A percentile compares a stretch with the other conserved stretches of the same genome.
Evolutionary conservation across 257 asterid genomes (phyloP).

Genomic region (Plantago elongata): DNA sequence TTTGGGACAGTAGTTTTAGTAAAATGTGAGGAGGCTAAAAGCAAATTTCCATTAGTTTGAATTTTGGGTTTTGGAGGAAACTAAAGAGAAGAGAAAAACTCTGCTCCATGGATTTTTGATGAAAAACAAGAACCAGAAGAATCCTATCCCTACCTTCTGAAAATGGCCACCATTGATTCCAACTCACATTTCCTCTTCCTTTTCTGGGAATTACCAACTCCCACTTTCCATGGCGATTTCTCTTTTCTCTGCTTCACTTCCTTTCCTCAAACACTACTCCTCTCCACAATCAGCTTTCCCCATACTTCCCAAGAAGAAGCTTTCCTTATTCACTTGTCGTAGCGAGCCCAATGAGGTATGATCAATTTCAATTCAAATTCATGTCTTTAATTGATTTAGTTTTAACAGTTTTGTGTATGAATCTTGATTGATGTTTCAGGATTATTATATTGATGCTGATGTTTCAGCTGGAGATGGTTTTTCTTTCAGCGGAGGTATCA

Average conservation of each 20-base stretch:
- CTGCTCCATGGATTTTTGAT: background rate
- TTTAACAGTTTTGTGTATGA: background rate
- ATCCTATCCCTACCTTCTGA: constrained; percentile 35
- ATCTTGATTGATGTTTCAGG: constrained; percentile 33
- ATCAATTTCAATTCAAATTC: background rate
- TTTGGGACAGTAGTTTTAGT: too few relatives aligned
- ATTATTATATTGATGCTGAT: constrained; percentile 76
- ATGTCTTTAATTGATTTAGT: background rate
- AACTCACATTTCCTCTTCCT: background rate
- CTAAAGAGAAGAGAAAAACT: too few relatives aligned
- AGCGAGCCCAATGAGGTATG: constrained; percentile 51
- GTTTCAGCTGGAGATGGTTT: constrained; percentile 80
- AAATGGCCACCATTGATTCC: constrained; percentile 12
- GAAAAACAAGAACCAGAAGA: constrained; percentile 46
- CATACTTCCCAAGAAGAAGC: constrained; percentile 22
- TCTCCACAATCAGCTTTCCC: constrained; percentile 25
- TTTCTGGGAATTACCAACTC: constrained; percentile 22
- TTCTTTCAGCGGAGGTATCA: constrained; percentile 85
- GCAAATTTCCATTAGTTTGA: background rate
- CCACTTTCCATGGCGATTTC: constrained; percentile 50
- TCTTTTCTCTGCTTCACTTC: constrained; percentile 28
- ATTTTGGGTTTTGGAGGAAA: too few relatives aligned
- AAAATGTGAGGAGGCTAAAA: background rate
- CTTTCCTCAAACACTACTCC: constrained; percentile 25
- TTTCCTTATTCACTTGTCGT: constrained; percentile 30